Percentiles rank a stretch among this genome's conserved stretches.
phyloP scores from a whole-genome alignment of 768 basidiomycete genomes.

The Podaxis carcinomalis region DNA sequence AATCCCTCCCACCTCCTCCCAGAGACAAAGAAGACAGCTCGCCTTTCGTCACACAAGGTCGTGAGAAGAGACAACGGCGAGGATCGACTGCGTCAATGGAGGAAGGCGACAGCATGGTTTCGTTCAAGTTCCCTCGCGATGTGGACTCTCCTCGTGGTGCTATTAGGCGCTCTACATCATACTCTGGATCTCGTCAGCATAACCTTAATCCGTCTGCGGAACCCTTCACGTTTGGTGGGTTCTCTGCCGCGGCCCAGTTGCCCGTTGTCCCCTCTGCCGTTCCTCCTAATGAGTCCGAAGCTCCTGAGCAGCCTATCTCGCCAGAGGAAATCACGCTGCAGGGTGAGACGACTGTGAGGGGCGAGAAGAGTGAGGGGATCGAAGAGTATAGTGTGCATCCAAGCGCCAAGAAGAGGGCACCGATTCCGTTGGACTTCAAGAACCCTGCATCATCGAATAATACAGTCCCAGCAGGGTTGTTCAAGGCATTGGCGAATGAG shows the following conservation, averaged over 20 bases:
- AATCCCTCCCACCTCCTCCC: conserved; percentile 24
- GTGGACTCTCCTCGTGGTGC: conserved; percentile 43
- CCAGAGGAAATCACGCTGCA: conserved; percentile 15
- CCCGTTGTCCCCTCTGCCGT: conserved; percentile 24
- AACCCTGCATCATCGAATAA: conserved; percentile 46
- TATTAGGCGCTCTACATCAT: conserved; percentile 35
- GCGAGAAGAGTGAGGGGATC: conserved; percentile 9
- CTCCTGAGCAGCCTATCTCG: neutral
- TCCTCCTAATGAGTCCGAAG: conserved; percentile 6
- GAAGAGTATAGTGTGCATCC: conserved; percentile 12
- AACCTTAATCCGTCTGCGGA: conserved; percentile 43
- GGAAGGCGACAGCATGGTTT: conserved; percentile 64
- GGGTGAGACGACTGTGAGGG: neutral
- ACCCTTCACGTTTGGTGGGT: conserved; percentile 69
- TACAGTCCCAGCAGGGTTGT: conserved; percentile 81
- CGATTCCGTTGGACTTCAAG: conserved; percentile 74
- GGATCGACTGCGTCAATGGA: conserved; percentile 40
- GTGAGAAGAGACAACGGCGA: conserved; percentile 75
- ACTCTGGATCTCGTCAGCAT: conserved; percentile 18
- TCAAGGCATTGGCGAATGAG: conserved; percentile 63
- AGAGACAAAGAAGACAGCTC: conserved; percentile 28
- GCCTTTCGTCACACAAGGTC: conserved; percentile 57
- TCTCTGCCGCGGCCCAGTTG: conserved; percentile 38
- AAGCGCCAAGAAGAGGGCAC: conserved; percentile 55
- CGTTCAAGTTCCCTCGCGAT: conserved; percentile 71